These are phyloP conservation scores for Hymenoscyphus fraxineus DNA, from an alignment of 2,329 filamentous ascomycete species.

Conservation along the genomic window DNA sequence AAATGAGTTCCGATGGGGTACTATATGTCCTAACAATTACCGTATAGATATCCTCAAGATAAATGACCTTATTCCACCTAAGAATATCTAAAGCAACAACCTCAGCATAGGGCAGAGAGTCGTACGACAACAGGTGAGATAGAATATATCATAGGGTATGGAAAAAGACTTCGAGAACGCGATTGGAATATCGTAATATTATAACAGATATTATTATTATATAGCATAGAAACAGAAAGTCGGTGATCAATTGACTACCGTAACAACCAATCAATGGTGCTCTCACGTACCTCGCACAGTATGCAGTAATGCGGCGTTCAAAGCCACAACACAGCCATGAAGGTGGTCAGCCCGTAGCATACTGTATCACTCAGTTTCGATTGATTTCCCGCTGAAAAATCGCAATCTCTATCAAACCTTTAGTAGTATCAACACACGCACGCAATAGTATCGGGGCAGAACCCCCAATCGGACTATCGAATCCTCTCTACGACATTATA, in stretches of 20 bases:
- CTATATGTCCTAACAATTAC: too few species aligned
- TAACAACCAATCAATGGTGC: background rate
- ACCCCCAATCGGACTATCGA: background rate
- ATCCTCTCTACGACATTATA: background rate
- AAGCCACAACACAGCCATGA: slow-evolving; percentile 1
- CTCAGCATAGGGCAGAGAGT: too few species aligned
- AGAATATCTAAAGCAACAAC: too few species aligned
- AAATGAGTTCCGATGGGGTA: too few species aligned
- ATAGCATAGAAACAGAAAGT: background rate
- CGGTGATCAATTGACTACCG: background rate
- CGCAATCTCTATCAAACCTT: background rate
- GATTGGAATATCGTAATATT: too few species aligned
- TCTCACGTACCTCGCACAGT: background rate
- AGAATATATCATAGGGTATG: too few species aligned
- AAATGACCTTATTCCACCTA: too few species aligned
- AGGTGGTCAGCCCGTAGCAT: background rate
- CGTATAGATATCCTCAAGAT: too few species aligned
- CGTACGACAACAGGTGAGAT: too few species aligned
- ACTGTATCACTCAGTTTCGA: background rate
- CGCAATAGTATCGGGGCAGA: background rate
- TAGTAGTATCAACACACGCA: background rate
- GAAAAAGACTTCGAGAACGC: too few species aligned
- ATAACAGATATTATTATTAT: background rate
- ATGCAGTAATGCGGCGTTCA: background rate
- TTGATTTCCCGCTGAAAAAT: background rate